Conservation (phyloP, 108 stramenopile genomes). For the Cyclotella choctawhatcheeana region DNA sequence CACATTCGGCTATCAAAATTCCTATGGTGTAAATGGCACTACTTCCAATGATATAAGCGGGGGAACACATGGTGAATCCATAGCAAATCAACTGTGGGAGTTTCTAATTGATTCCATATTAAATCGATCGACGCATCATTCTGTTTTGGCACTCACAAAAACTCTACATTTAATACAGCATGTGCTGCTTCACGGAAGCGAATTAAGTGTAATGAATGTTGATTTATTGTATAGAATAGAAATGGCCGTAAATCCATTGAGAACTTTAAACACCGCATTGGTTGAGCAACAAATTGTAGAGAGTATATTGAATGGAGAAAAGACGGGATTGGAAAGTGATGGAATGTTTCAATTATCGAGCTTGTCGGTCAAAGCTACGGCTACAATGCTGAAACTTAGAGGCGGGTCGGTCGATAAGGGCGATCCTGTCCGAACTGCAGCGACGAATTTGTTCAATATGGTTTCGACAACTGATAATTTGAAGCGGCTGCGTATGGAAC, state of each 20-base stretch:
- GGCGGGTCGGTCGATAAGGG: slow-evolving; percentile 53
- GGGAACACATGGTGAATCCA: slow-evolving; percentile 23
- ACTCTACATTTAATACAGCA: slow-evolving; percentile 41
- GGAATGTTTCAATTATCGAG: slow-evolving; percentile 29
- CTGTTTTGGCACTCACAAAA: slow-evolving; percentile 35
- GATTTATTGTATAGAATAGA: slow-evolving; percentile 42
- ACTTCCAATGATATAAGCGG: too few relatives aligned
- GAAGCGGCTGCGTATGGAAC: slow-evolving; percentile 30
- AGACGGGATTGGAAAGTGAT: slow-evolving; percentile 17
- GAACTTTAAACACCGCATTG: slow-evolving; percentile 43
- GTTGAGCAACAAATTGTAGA: slow-evolving; percentile 43
- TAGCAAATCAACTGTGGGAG: slow-evolving; percentile 39
- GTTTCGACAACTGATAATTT: slow-evolving; percentile 14
- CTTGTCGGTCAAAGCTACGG: slow-evolving; percentile 26
- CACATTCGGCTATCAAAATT: slow-evolving; percentile 40
- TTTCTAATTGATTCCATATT: slow-evolving; percentile 35
- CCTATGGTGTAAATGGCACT: slow-evolving; percentile 15
- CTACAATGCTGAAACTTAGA: slow-evolving; percentile 42
- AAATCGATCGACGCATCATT: slow-evolving; percentile 23
- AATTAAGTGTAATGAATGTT: slow-evolving; percentile 17
- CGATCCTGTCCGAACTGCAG: slow-evolving; percentile 39
- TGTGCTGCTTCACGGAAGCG: slow-evolving; percentile 36
- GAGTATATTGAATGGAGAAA: slow-evolving; percentile 28
- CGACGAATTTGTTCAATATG: slow-evolving; percentile 26
- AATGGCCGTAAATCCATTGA: slow-evolving; percentile 37